phyloP scores from a whole-genome alignment of 164 flowering plant genomes.

The Tetrastigma voinierianum region DNA sequence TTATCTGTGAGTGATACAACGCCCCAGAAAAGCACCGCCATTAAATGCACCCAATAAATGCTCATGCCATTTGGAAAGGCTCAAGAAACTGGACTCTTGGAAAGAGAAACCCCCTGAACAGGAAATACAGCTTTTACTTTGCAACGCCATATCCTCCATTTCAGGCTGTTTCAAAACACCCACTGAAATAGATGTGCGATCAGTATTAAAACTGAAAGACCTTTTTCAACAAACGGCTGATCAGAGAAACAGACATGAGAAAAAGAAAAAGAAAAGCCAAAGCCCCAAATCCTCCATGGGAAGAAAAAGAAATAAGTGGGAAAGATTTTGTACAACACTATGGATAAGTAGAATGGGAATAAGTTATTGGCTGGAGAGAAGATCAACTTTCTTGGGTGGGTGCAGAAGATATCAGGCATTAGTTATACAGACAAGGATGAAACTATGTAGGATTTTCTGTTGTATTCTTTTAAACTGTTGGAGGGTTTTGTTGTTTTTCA shows the following conservation, averaged over 20 bases:
- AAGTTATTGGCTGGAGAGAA: neutral
- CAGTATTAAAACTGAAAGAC: neutral
- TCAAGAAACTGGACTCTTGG: neutral
- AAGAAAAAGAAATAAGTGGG: neutral
- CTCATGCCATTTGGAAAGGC: conserved; percentile 30
- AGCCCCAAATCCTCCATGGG: neutral
- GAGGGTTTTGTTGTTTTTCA: neutral
- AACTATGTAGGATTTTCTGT: conserved; percentile 20
- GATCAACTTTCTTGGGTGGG: conserved; percentile 33
- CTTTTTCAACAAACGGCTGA: neutral
- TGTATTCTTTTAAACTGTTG: conserved; percentile 5
- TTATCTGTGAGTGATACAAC: no score
- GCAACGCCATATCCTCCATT: conserved; percentile 8
- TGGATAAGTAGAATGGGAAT: neutral
- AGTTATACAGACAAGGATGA: conserved; percentile 2
- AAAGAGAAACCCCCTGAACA: conserved; percentile 6
- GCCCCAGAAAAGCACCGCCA: conserved; percentile 38
- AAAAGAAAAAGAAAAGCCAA: conserved; percentile 9
- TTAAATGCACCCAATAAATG: conserved; percentile 29
- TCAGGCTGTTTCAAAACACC: conserved; percentile 1
- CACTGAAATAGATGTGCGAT: neutral
- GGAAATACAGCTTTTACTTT: conserved; percentile 9
- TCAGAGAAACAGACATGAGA: neutral
- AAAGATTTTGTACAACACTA: conserved; percentile 10
- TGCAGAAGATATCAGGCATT: conserved; percentile 35